Evolutionary conservation across 257 asterid species (phyloP).

Genomic region (Ilex asprella): DNA sequence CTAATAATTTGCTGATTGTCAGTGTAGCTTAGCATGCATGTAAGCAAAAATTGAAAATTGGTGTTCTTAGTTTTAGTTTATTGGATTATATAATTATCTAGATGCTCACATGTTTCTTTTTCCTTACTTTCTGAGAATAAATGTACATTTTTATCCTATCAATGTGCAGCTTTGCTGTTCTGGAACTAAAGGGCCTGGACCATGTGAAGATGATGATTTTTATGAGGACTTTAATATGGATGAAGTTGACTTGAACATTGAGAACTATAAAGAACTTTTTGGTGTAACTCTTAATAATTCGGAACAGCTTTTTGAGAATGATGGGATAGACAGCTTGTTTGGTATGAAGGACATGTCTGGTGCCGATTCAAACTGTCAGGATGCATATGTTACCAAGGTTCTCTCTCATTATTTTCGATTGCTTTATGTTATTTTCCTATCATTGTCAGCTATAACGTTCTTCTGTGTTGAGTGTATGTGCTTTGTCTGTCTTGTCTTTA

Average conservation of each 20-base stretch:
- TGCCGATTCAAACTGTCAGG: constrained; percentile 29
- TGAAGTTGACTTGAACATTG: constrained; percentile 44
- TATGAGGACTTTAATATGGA: constrained; percentile 43
- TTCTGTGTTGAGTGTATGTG: no score
- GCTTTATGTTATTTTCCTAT: no score
- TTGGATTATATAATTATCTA: no score
- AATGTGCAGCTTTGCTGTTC: constrained; percentile 27
- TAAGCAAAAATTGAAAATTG: no score
- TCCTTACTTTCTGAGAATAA: not conserved
- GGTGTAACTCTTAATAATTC: constrained; percentile 36
- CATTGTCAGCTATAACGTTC: not conserved
- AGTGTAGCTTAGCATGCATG: no score
- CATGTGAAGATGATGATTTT: constrained; percentile 34
- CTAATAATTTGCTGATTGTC: no score
- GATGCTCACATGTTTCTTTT: not conserved
- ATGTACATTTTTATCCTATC: not conserved
- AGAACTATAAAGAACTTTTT: constrained; percentile 52
- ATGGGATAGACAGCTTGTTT: constrained; percentile 35
- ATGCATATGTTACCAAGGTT: constrained; percentile 43
- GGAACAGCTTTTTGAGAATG: constrained; percentile 38
- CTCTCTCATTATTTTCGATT: not conserved
- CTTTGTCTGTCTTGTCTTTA: no score
- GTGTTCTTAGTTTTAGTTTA: no score
- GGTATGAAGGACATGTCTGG: constrained; percentile 36
- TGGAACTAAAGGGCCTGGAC: constrained; percentile 29